Evolutionary conservation across 2,329 filamentous ascomycete genomes (phyloP), one percentile per base, ranked within the genome.

Genomic region (Tolypocladium cylindrosporum): DNA sequence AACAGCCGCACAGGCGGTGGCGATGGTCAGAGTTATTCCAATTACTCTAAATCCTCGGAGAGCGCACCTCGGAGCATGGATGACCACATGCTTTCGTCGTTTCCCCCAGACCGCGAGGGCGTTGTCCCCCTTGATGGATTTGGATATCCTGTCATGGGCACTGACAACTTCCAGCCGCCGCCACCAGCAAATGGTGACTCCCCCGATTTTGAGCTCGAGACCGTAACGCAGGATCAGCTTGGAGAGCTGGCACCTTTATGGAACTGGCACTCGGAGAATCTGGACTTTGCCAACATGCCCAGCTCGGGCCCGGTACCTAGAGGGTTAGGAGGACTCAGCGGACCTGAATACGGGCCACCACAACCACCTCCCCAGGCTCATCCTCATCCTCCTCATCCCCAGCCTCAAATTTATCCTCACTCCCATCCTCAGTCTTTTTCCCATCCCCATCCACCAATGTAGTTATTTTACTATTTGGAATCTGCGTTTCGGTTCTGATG

Each of bases 201-300:
- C 3, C 55, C 57, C 10, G 56, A 55, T 8, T 63, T 66, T 24
- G 61, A 65, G 43, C 59, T 66, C 1, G 52, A 64, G 48, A 64
- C 62, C n/a, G 55, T 66, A 4, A 63, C 64, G n/a, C 58, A 63
- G 9, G 59, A 58, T 1, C 60, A 66, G 45, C 58, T 66, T 19
- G 64, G 64, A 13, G 63, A 63, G 16, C 60, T 66, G 2, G 64
- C 64, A 10, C 64, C 64, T 1, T 55, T 66, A 1, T 66, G 64
- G 64, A 61, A 34, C 36, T 66, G 64, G 64, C 64, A 66, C 50
- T 65, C 63, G 34, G 60, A 51, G 43, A 66, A 66, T 27, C 27
- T 66, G 27, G 56, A 61, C 39, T 58, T 62, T 54, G 54, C 51
- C 21, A 57, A 51, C 31, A 56, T 57, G 43, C 37, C 50, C 4